phyloP scores from a whole-genome alignment of 139 green algal species.

The Auxenochlorella pyrenoidosa region DNA sequence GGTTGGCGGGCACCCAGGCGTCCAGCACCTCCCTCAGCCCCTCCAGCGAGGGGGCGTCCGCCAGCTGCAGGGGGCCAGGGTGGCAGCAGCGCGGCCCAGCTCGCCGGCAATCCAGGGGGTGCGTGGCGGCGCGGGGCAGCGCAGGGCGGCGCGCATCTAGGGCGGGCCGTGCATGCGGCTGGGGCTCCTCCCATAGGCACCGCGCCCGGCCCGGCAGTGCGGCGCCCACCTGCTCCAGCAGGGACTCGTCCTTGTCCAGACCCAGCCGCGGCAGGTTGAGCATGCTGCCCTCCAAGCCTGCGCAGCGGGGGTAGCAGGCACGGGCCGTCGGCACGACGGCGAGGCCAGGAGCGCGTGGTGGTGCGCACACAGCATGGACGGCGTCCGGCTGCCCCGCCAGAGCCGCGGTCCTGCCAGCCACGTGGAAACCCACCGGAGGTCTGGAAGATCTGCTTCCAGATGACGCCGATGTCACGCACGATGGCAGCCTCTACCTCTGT shows the following conservation, averaged over 20 bases:
- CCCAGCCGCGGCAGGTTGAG: slow-evolving; percentile 10
- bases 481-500: not conserved
- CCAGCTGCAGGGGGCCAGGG: not conserved
- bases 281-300: not conserved
- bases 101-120: not conserved
- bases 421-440: too few species aligned
- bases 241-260: not conserved
- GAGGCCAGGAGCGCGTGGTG: too few species aligned
- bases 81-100: not conserved
- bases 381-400: too few species aligned
- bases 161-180: too few species aligned
- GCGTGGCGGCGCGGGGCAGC: not conserved
- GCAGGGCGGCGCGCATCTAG: not conserved
- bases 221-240: not conserved
- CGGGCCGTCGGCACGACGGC: too few species aligned
- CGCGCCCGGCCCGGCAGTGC: too few species aligned
- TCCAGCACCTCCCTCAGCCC: not conserved
- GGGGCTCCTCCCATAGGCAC: too few species aligned
- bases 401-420: too few species aligned
- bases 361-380: too few species aligned
- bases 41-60: not conserved
- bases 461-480: slow-evolving; percentile 12
- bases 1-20: not conserved
- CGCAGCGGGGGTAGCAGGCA: not conserved
- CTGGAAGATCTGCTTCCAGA: slow-evolving; percentile 20